phyloP scores from a whole-genome alignment of 1,284 basidiomycete species.

The Sanghuangporus baumii region DNA sequence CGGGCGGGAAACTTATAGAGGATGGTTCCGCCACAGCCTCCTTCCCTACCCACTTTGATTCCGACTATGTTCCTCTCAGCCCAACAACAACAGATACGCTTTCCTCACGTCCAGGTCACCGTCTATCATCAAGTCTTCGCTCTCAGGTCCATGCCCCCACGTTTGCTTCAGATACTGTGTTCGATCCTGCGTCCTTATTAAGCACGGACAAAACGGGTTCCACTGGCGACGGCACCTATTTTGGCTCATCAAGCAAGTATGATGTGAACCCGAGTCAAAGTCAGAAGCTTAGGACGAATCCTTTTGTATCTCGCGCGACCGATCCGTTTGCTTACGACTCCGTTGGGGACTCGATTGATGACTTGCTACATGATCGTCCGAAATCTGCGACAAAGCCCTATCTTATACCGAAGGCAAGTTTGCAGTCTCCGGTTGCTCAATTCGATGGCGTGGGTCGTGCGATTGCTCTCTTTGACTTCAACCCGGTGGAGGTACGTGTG shows the following conservation, averaged over 20 bases:
- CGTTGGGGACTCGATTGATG: constrained; percentile 17
- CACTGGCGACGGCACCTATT: constrained; percentile 1
- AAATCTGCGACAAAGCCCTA: constrained; percentile 26
- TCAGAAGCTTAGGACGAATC: neutral
- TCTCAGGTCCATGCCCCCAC: constrained; percentile 17
- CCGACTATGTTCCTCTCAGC: constrained; percentile 24
- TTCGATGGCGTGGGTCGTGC: constrained; percentile 65
- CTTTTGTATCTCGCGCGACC: neutral
- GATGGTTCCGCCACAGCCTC: constrained; percentile 23
- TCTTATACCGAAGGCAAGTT: constrained; percentile 44
- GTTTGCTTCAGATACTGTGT: constrained; percentile 29
- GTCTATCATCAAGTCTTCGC: constrained; percentile 34
- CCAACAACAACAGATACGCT: constrained; percentile 14
- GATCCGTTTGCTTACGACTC: constrained; percentile 7
- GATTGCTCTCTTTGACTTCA: constrained; percentile 76
- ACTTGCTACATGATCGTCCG: constrained; percentile 20
- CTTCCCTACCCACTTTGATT: constrained; percentile 38
- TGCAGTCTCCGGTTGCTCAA: constrained; percentile 40
- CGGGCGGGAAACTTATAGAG: constrained; percentile 19
- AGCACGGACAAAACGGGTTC: constrained; percentile 17
- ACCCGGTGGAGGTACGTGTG: constrained; percentile 55
- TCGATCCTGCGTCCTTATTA: constrained; percentile 28
- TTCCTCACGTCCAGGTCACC: constrained; percentile 16
- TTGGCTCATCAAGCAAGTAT: neutral
- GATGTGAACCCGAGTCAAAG: neutral